These are phyloP conservation scores for Boletus holoroseus DNA, from an alignment of 1,284 basidiomycete genomes.

Conservation along the genomic window DNA sequence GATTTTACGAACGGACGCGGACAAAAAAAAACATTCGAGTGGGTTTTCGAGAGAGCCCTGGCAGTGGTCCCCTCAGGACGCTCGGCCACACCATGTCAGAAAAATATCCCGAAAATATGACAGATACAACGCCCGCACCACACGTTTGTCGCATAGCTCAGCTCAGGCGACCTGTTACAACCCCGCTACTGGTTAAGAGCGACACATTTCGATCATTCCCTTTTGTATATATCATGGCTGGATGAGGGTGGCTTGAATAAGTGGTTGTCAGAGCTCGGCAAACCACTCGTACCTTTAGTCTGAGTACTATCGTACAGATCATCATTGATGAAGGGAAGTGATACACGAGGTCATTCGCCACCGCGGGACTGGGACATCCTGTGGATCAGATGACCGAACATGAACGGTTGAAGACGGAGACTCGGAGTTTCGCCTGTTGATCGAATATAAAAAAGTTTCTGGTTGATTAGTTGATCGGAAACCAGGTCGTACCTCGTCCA, in stretches of 20 bases:
- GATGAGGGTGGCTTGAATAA: slow-evolving; percentile 15
- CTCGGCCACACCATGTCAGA: slow-evolving; percentile 8
- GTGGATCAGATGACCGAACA: slow-evolving; percentile 15
- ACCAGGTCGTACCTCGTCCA: slow-evolving; percentile 13
- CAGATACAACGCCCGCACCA: slow-evolving; percentile 18
- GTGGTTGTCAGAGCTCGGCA: slow-evolving; percentile 21
- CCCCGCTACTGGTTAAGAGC: slow-evolving; percentile 5
- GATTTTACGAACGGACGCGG: slow-evolving; percentile 3
- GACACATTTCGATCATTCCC: slow-evolving; percentile 11
- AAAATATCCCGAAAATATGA: slow-evolving; percentile 8
- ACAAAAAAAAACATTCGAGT: slow-evolving; percentile 5
- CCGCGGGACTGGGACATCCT: slow-evolving; percentile 11
- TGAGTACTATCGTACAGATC: slow-evolving; percentile 15
- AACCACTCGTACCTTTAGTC: slow-evolving; percentile 16
- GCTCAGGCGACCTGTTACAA: slow-evolving; percentile 8
- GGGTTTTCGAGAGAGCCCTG: background rate
- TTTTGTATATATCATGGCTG: slow-evolving; percentile 12
- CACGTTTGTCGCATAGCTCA: slow-evolving; percentile 15
- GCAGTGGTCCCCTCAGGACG: background rate
- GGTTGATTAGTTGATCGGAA: slow-evolving; percentile 15
- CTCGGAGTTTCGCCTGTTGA: slow-evolving; percentile 18
- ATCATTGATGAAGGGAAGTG: slow-evolving; percentile 20
- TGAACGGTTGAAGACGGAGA: slow-evolving; percentile 17
- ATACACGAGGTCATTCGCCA: slow-evolving; percentile 26
- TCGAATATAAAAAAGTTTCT: slow-evolving; percentile 24